Percentiles rank a stretch among this genome's conserved stretches.
These are phyloP conservation scores for Apiospora koreana DNA, from an alignment of 2,329 filamentous ascomycete genomes.

Conservation along the genomic window DNA sequence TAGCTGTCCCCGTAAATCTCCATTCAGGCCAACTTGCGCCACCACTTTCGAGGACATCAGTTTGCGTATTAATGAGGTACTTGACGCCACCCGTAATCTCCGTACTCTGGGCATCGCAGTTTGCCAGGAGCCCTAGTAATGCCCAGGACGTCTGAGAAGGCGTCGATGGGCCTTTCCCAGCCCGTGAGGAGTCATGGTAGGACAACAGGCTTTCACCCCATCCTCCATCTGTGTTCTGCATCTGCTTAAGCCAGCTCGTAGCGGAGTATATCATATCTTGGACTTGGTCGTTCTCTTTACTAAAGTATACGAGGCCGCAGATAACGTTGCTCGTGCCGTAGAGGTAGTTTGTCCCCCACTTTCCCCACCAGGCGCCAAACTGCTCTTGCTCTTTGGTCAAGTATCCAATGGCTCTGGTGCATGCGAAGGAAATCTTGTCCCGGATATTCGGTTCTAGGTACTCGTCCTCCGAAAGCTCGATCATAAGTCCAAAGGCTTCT, in stretches of 20 bases:
- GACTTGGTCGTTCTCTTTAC: background rate
- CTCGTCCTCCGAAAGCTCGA: background rate
- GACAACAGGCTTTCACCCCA: conserved; percentile 32
- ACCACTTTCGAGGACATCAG: conserved; percentile 4
- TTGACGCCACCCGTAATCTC: background rate
- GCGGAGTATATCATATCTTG: conserved; percentile 14
- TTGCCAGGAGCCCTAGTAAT: conserved; percentile 29
- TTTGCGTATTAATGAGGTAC: conserved; percentile 8
- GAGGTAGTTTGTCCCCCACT: conserved; percentile 37
- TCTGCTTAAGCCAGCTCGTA: conserved; percentile 24
- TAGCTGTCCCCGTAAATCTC: background rate
- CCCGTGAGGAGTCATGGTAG: conserved; percentile 21
- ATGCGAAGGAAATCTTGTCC: background rate
- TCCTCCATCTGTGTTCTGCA: conserved; percentile 33
- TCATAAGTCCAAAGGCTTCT: conserved; percentile 17
- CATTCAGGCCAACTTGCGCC: conserved; percentile 2
- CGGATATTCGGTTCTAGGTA: no score
- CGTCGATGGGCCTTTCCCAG: conserved; percentile 24
- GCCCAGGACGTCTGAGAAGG: conserved; percentile 36
- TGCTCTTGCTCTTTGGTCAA: conserved; percentile 26
- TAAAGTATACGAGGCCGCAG: conserved; percentile 29
- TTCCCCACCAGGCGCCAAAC: conserved; percentile 32
- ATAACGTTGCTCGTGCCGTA: conserved; percentile 35
- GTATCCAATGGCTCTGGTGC: conserved; percentile 25
- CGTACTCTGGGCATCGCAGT: background rate